Evolutionary conservation across 2,329 filamentous ascomycete genomes (phyloP).

Genomic region (Cytospora paraplurivora): DNA sequence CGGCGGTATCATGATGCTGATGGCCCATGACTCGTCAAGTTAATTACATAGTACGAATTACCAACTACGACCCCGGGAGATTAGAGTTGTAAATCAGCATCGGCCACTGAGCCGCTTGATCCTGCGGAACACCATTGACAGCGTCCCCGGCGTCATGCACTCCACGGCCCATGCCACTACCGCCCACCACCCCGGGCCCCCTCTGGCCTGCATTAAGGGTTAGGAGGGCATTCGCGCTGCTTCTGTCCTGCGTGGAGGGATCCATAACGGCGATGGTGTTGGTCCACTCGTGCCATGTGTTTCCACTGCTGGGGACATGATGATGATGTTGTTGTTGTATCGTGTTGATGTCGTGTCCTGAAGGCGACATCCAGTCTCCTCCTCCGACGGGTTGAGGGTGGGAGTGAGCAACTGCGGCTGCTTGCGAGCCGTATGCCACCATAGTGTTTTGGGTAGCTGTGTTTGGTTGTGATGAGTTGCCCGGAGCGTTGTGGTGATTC

Average conservation of each 20-base stretch:
- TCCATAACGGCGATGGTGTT: slow-evolving; percentile 53
- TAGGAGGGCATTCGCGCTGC: slow-evolving; percentile 52
- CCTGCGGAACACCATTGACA: slow-evolving; percentile 4
- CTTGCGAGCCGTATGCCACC: slow-evolving; percentile 44
- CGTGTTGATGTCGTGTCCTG: slow-evolving; percentile 24
- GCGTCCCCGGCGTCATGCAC: background rate
- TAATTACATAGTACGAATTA: background rate
- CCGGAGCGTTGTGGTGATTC: slow-evolving; percentile 27
- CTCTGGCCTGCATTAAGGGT: slow-evolving; percentile 44
- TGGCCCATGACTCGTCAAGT: background rate
- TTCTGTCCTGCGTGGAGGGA: slow-evolving; percentile 46
- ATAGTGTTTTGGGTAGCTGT: slow-evolving; percentile 39
- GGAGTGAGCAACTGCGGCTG: slow-evolving; percentile 31
- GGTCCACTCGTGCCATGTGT: slow-evolving; percentile 59
- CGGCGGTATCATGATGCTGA: background rate
- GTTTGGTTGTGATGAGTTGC: slow-evolving; percentile 28
- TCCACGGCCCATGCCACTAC: slow-evolving; percentile 8
- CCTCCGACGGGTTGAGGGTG: slow-evolving; percentile 29
- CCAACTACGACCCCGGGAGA: slow-evolving; percentile 2
- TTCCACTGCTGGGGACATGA: slow-evolving; percentile 37
- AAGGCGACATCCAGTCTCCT: slow-evolving; percentile 8
- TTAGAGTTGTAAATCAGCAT: slow-evolving; percentile 24
- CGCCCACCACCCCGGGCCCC: slow-evolving; percentile 8
- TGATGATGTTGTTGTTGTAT: slow-evolving; percentile 12
- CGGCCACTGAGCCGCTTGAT: slow-evolving; percentile 22